These are phyloP conservation scores for Zalaria sp. DNA, from an alignment of 2,329 filamentous ascomycete species.

Conservation along the genomic window DNA sequence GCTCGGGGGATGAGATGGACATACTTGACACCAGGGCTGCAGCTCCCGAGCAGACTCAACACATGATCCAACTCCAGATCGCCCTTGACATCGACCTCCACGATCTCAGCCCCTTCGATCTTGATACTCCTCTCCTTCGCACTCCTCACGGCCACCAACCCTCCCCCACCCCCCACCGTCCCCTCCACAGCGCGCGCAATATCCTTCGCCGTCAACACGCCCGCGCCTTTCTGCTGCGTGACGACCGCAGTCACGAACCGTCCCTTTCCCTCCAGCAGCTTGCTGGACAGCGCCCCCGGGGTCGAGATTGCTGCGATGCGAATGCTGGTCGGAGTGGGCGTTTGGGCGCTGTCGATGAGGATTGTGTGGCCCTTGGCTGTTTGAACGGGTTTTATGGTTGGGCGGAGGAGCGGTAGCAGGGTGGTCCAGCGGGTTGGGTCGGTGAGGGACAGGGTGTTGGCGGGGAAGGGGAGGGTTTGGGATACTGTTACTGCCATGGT, in stretches of 20 bases:
- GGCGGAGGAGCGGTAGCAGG: slow-evolving; percentile 19
- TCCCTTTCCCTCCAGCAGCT: slow-evolving; percentile 17
- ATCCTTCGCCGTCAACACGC: slow-evolving; percentile 14
- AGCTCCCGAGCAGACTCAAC: slow-evolving; percentile 15
- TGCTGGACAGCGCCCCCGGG: slow-evolving; percentile 19
- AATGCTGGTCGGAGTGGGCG: slow-evolving; percentile 10
- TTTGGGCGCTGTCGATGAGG: slow-evolving; percentile 16
- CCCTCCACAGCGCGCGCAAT: slow-evolving; percentile 12
- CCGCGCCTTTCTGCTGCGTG: slow-evolving; percentile 12
- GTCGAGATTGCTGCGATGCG: slow-evolving; percentile 15
- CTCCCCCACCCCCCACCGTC: slow-evolving; percentile 10
- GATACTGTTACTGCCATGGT: slow-evolving; percentile 22
- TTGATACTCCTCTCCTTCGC: slow-evolving; percentile 14
- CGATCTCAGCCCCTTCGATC: slow-evolving; percentile 9
- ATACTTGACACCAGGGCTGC: slow-evolving; percentile 5
- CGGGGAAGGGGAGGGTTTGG: slow-evolving; percentile 19
- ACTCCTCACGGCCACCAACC: slow-evolving; percentile 15
- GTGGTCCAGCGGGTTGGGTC: slow-evolving; percentile 18
- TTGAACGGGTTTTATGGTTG: slow-evolving; percentile 13
- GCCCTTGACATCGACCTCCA: slow-evolving; percentile 13
- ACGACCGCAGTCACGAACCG: slow-evolving; percentile 18
- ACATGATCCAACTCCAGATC: slow-evolving; percentile 20
- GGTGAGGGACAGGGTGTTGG: slow-evolving; percentile 13
- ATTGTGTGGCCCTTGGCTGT: slow-evolving; percentile 16
- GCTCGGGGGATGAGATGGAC: too few species aligned